Evolutionary conservation across 768 basidiomycete genomes (phyloP), one percentile per base, ranked within the genome.

Genomic region (Leucocoprinus leucothites): DNA sequence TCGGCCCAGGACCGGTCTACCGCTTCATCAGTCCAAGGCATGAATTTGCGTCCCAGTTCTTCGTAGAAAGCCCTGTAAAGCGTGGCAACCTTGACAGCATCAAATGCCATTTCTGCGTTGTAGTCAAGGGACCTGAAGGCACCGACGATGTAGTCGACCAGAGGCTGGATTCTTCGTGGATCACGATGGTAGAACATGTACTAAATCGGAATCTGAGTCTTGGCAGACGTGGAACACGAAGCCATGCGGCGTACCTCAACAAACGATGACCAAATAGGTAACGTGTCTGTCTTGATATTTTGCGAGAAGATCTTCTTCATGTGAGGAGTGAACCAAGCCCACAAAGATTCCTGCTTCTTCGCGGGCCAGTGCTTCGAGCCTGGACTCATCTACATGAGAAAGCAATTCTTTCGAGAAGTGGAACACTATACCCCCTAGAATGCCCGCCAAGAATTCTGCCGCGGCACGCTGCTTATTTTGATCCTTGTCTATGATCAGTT

Each of bases 351-450:
- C 67, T 94, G 87, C 59, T 84, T 82, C n/a, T 74, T 70, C 2
- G 78, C 74, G 0, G 90, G 78, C 94, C 94, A 97, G 65, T 94
- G 91, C 67, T 94, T 94, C 3, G 87, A 86, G 8, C 91, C 91
- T 84, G 65, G 21, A 18, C 4, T 51, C 54, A 68, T 50, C 31
- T 5, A 34, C 40, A 62, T 58, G 36, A 60, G 16, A 53, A 42
- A 22, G 3, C 25, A 34, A 47, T 36, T 21, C 26, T 16, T 36
- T 38, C 16, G 24, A 22, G 50, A 22, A 34, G 8, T 18, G 45
- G 16, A 1, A 38, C 24, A 41, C 22, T 65, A 48, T 63, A 81
- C 86, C 87, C 58, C 80, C 78, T 21, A 89, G 67, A n/a, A 89
- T 57, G 22, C 88, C 88, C 2, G 88, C 89, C 7, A 94, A 66